phyloP scores from a whole-genome alignment of 805 yeast species.

The Diddensiella caesifluorescens region DNA sequence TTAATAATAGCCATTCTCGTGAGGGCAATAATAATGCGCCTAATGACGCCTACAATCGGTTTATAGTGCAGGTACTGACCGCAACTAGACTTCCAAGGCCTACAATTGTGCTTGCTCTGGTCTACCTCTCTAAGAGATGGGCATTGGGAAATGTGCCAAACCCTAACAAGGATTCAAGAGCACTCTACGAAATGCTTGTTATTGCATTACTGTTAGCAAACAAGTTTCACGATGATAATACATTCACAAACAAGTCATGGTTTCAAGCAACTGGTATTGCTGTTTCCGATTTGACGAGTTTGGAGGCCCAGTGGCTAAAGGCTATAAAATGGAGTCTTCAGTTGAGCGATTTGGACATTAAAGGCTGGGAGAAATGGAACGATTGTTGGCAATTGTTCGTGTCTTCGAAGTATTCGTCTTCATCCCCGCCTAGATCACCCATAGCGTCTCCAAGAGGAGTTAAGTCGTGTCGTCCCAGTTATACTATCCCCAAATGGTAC shows the following conservation, averaged over 20 bases:
- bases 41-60: conserved; percentile 36
- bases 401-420: not conserved
- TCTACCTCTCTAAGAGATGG: conserved; percentile 65
- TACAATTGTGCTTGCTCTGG: conserved; percentile 73
- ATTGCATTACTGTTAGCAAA: conserved; percentile 78
- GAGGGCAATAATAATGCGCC: conserved; percentile 34
- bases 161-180: conserved; percentile 26
- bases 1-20: conserved; percentile 20
- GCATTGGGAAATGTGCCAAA: conserved; percentile 36
- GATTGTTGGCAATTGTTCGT: conserved; percentile 27
- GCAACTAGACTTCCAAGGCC: conserved; percentile 86
- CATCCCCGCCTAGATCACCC: conserved; percentile 4
- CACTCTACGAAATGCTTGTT: conserved; percentile 49
- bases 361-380: conserved; percentile 33
- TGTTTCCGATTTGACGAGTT: conserved; percentile 51
- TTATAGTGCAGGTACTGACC: conserved; percentile 61
- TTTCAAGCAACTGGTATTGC: conserved; percentile 86
- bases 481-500: conserved; percentile 27
- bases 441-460: conserved; percentile 5
- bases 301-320: conserved; percentile 68
- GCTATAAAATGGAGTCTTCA: conserved; percentile 56
- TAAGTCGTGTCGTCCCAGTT: conserved; percentile 17
- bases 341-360: conserved; percentile 32
- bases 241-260: conserved; percentile 94
- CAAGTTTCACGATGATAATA: conserved; percentile 93